A percentile compares a stretch with the other conserved stretches of the same genome.
Conservation (phyloP, 306 rosid species). For the Gastrolobium bilobum region DNA sequence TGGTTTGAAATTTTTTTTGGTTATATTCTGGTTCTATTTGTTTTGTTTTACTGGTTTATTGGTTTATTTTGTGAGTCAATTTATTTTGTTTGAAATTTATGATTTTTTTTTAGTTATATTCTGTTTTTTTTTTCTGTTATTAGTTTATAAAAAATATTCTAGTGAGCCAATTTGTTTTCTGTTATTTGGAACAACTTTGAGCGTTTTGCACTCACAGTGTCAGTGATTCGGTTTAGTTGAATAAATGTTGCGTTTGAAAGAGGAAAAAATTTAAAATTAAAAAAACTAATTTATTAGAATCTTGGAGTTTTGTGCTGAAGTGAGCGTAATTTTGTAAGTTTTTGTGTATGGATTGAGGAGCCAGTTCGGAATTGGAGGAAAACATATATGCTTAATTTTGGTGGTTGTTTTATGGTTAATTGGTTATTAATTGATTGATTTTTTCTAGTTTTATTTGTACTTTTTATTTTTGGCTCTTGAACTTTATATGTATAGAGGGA, state of each 20-base stretch:
- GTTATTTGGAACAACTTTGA: constrained; percentile 24
- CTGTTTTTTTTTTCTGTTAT: too few species aligned
- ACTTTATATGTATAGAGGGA: neutral
- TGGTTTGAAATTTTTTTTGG: too few species aligned
- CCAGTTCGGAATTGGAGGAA: constrained; percentile 34
- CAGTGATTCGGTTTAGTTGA: constrained; percentile 28
- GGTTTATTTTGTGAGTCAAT: too few species aligned
- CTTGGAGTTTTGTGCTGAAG: constrained; percentile 14
- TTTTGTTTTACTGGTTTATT: too few species aligned
- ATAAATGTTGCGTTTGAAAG: neutral
- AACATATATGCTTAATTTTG: constrained; percentile 27
- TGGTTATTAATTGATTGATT: neutral
- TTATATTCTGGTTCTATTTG: too few species aligned
- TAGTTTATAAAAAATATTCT: too few species aligned
- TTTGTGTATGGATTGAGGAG: constrained; percentile 41
- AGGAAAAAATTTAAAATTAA: neutral
- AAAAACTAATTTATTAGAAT: neutral
- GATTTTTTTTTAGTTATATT: too few species aligned
- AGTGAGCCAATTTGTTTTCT: too few species aligned
- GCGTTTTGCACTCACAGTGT: neutral
- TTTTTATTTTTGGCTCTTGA: neutral
- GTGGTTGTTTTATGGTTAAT: constrained; percentile 7
- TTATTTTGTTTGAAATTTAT: too few species aligned
- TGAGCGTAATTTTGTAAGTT: constrained; percentile 23
- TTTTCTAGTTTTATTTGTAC: neutral